These are phyloP conservation scores for Aquilaria sinensis DNA, from an alignment of 345 rosid species.

Conservation along the genomic window DNA sequence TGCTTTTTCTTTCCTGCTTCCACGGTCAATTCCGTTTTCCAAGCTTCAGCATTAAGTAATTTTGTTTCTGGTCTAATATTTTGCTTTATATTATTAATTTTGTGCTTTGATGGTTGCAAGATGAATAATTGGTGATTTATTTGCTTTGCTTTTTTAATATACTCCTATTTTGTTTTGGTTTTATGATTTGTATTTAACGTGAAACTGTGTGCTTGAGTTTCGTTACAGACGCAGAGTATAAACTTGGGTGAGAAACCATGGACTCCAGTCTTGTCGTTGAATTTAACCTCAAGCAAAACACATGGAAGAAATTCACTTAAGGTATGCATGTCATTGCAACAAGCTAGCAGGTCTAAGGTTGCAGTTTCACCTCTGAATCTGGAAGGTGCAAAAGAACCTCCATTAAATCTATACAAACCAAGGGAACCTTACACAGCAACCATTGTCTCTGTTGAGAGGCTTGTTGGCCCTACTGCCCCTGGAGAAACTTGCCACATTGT, in stretches of 20 bases:
- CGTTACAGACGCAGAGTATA: constrained; percentile 51
- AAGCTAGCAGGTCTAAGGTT: constrained; percentile 68
- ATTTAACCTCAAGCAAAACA: constrained; percentile 34
- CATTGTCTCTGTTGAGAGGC: constrained; percentile 86
- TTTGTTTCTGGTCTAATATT: constrained; percentile 5
- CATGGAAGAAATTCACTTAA: constrained; percentile 21
- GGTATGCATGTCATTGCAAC: constrained; percentile 88
- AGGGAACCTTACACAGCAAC: constrained; percentile 94
- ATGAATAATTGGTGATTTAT: background rate
- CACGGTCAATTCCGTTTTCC: background rate
- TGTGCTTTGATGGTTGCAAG: constrained; percentile 6
- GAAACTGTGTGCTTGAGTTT: constrained; percentile 3
- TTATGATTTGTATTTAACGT: background rate
- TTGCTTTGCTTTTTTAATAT: constrained; percentile 5
- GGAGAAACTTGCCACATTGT: constrained; percentile 98
- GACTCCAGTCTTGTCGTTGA: constrained; percentile 34
- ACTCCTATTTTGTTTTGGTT: background rate
- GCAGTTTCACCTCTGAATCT: constrained; percentile 67
- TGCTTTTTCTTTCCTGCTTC: too few relatives aligned
- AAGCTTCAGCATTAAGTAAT: background rate
- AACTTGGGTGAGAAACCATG: constrained; percentile 53
- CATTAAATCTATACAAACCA: constrained; percentile 65
- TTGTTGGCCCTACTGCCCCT: constrained; percentile 88
- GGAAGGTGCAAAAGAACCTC: constrained; percentile 74
- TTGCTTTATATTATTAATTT: background rate